phyloP scores from a whole-genome alignment of 371 early-diverging fungal genomes.

The Saksenaea vasiformis region DNA sequence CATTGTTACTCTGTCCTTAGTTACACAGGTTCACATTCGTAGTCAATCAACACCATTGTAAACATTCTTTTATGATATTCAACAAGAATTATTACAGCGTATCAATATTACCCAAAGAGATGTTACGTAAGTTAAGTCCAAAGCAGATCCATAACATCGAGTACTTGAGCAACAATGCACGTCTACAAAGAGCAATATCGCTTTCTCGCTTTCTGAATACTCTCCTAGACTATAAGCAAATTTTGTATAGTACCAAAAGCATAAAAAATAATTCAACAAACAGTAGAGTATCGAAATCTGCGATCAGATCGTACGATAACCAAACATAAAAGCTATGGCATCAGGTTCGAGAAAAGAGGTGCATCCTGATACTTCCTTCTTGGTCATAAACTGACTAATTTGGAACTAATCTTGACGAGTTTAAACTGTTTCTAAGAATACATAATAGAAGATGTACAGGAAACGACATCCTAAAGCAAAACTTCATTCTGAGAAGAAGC shows the following conservation, averaged over 20 bases:
- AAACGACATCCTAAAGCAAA: no score
- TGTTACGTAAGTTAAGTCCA: neutral
- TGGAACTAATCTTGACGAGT: no score
- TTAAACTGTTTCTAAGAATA: no score
- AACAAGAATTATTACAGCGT: neutral
- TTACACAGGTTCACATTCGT: neutral
- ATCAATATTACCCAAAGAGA: neutral
- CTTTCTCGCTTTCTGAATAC: neutral
- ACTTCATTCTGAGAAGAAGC: no score
- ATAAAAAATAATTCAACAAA: neutral
- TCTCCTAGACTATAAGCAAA: neutral
- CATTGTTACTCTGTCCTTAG: no score
- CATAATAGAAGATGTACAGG: no score
- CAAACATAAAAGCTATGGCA: no score
- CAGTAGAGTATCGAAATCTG: neutral
- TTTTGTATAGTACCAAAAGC: neutral
- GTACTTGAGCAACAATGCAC: neutral
- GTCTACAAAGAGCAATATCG: neutral
- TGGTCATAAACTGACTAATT: no score
- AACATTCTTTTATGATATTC: neutral
- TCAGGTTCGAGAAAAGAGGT: no score
- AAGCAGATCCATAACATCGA: neutral
- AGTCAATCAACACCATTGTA: neutral
- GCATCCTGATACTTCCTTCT: no score
- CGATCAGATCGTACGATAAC: neutral